Conservation (phyloP, 768 basidiomycete genomes). For the Pleurotus ostreatus region DNA sequence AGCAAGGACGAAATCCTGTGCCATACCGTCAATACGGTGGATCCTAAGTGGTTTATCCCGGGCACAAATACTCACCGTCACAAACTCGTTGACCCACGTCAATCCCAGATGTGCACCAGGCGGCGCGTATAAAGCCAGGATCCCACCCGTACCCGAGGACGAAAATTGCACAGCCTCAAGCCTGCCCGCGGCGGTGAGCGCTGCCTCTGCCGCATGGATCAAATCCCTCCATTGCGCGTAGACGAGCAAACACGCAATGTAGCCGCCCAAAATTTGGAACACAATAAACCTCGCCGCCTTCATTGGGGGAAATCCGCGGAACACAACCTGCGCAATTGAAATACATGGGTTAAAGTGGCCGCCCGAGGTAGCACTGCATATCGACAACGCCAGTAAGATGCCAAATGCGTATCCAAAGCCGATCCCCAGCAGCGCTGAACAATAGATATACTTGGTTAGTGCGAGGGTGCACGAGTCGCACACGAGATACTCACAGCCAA, state of each 20-base stretch:
- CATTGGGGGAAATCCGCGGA: conserved; percentile 48
- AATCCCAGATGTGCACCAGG: conserved; percentile 41
- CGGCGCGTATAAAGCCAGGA: conserved; percentile 44
- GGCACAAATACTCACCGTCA: conserved; percentile 35
- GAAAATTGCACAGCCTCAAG: conserved; percentile 28
- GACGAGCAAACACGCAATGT: conserved; percentile 54
- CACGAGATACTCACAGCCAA: conserved; percentile 42
- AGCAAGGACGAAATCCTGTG: conserved; percentile 43
- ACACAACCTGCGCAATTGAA: conserved; percentile 46
- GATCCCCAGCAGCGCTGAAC: conserved; percentile 49
- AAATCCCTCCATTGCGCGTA: conserved; percentile 60
- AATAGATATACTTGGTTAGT: too few species aligned
- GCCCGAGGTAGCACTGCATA: conserved; percentile 51
- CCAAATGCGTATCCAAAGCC: conserved; percentile 58
- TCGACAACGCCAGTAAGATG: conserved; percentile 51
- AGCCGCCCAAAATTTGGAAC: conserved; percentile 64
- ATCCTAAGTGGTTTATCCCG: too few species aligned
- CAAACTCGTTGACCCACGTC: conserved; percentile 53
- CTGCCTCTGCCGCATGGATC: conserved; percentile 33
- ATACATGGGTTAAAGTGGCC: conserved; percentile 68
- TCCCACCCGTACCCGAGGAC: conserved; percentile 44
- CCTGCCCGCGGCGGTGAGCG: conserved; percentile 19
- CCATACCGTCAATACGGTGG: neutral
- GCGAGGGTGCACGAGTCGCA: neutral
- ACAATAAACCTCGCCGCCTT: conserved; percentile 61